These are phyloP conservation scores for Plasmopara viticola DNA, from an alignment of 352 stramenopile genomes.

Conservation along the genomic window DNA sequence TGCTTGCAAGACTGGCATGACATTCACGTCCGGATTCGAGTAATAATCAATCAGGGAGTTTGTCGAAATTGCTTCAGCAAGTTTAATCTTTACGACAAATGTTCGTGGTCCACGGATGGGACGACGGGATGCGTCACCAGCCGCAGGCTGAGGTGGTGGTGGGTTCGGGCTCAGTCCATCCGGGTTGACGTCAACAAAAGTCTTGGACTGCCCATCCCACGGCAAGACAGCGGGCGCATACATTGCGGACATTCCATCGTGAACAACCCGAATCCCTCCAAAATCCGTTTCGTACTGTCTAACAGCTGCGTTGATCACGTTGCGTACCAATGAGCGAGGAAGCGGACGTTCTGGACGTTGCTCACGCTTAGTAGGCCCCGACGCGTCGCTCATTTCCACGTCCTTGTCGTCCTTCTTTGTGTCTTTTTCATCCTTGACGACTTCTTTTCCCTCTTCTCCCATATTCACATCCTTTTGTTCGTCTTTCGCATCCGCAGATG, in stretches of 20 bases:
- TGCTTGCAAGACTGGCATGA: constrained; percentile 57
- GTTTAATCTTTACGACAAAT: constrained; percentile 68
- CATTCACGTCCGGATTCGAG: constrained; percentile 47
- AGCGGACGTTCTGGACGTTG: constrained; percentile 28
- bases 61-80: constrained; percentile 51
- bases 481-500: constrained; percentile 11
- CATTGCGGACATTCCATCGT: constrained; percentile 57
- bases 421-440: constrained; percentile 28
- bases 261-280: constrained; percentile 44
- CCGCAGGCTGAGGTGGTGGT: constrained; percentile 14
- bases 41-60: constrained; percentile 43
- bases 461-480: constrained; percentile 41
- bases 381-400: constrained; percentile 39
- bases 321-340: constrained; percentile 43
- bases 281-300: constrained; percentile 49
- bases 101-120: constrained; percentile 32
- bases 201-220: constrained; percentile 38
- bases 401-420: constrained; percentile 29
- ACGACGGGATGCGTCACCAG: constrained; percentile 20
- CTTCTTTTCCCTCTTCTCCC: constrained; percentile 25
- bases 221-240: constrained; percentile 46
- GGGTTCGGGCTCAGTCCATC: constrained; percentile 24
- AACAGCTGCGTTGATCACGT: constrained; percentile 54
- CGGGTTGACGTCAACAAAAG: constrained; percentile 47
- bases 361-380: constrained; percentile 18